These are phyloP conservation scores for Trichoderma orchidacearum DNA, from an alignment of 495 filamentous ascomycete genomes.

Conservation along the genomic window DNA sequence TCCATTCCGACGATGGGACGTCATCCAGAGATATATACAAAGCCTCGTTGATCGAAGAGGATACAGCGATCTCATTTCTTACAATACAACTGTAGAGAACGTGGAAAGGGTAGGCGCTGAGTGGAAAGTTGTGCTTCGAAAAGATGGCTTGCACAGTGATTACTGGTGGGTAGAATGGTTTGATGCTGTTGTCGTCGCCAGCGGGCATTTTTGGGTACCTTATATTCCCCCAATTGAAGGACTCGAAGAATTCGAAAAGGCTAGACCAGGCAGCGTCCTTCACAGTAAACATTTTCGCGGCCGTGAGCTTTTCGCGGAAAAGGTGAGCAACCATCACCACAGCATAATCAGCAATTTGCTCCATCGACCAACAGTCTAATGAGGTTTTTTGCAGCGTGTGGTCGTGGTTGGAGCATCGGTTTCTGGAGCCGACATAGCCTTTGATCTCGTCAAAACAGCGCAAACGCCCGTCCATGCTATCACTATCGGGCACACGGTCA, in stretches of 20 bases:
- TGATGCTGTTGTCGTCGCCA: slow-evolving; percentile 63
- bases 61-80: slow-evolving; percentile 19
- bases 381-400: slow-evolving; percentile 21
- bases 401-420: slow-evolving; percentile 59
- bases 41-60: slow-evolving; percentile 15
- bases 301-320: slow-evolving; percentile 39
- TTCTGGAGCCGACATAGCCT: slow-evolving; percentile 60
- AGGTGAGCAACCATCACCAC: slow-evolving; percentile 15
- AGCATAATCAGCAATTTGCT: neutral
- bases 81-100: slow-evolving; percentile 24
- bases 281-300: slow-evolving; percentile 56
- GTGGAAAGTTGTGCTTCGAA: slow-evolving; percentile 22
- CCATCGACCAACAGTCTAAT: neutral
- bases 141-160: slow-evolving; percentile 15
- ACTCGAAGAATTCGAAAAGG: slow-evolving; percentile 21
- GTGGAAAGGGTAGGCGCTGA: slow-evolving; percentile 17
- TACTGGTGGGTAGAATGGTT: slow-evolving; percentile 32
- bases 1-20: slow-evolving; percentile 22
- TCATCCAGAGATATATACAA: slow-evolving; percentile 19
- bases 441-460: slow-evolving; percentile 40
- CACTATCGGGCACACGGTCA: slow-evolving; percentile 23
- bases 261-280: slow-evolving; percentile 35
- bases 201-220: slow-evolving; percentile 58
- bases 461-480: slow-evolving; percentile 17
- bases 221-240: slow-evolving; percentile 50